Conservation (phyloP, 106 monocot species). For the Allium sativum region DNA sequence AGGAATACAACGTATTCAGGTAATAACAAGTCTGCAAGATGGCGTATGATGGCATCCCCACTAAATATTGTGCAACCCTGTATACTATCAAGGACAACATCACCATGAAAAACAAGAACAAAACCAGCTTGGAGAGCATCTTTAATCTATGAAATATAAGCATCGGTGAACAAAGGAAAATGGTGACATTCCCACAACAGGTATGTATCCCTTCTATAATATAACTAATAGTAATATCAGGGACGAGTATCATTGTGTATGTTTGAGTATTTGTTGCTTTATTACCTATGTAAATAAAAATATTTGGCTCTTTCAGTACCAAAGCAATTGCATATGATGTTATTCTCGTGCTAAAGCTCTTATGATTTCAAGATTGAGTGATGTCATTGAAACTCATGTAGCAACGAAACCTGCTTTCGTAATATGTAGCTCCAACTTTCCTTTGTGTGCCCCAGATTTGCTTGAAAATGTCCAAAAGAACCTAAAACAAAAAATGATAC, state of each 20-base stretch:
- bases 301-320: too few relatives aligned
- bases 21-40: constrained; percentile 59
- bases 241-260: too few relatives aligned
- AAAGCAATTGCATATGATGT: too few relatives aligned
- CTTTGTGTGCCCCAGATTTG: constrained; percentile 87
- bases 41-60: constrained; percentile 90
- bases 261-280: too few relatives aligned
- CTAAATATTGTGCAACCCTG: constrained; percentile 91
- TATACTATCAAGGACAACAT: constrained; percentile 65
- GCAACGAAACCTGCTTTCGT: constrained; percentile 96
- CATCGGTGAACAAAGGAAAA: constrained; percentile 82
- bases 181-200: constrained; percentile 90
- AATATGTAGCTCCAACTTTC: constrained; percentile 66
- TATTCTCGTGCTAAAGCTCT: constrained; percentile 72
- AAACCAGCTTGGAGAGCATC: constrained; percentile 56
- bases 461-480: constrained; percentile 98
- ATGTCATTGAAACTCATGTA: constrained; percentile 89
- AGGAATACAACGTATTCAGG: constrained; percentile 95
- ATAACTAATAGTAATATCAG: constrained; percentile 19
- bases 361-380: constrained; percentile 86
- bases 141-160: constrained; percentile 49
- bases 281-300: too few relatives aligned
- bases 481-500: constrained; percentile 25
- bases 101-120: constrained; percentile 91
- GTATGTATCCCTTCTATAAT: constrained; percentile 94